phyloP scores from a whole-genome alignment of 305 asterid species.

The Withania somnifera region DNA sequence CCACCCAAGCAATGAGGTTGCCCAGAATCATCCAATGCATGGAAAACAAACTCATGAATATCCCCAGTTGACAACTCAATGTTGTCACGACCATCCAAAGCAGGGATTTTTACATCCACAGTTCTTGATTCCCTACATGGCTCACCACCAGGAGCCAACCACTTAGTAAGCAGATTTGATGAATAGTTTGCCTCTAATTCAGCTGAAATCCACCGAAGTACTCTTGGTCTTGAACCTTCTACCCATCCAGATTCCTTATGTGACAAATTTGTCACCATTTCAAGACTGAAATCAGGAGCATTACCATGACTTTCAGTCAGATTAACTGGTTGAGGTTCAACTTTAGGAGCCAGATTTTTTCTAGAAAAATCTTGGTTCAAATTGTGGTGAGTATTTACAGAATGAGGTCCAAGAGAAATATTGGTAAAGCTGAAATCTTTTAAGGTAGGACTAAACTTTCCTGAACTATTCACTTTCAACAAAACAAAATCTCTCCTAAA shows the following conservation, averaged over 20 bases:
- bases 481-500: constrained; percentile 23
- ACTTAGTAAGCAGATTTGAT: constrained; percentile 32
- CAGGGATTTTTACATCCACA: constrained; percentile 35
- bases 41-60: constrained; percentile 60
- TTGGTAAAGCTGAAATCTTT: constrained; percentile 30
- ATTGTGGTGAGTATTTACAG: constrained; percentile 9
- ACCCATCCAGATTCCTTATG: too few species aligned
- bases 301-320: constrained; percentile 11
- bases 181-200: constrained; percentile 56
- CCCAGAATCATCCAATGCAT: constrained; percentile 62
- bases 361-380: constrained; percentile 21
- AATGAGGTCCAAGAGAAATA: constrained; percentile 13
- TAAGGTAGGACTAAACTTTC: constrained; percentile 4
- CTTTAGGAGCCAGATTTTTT: constrained; percentile 10
- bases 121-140: constrained; percentile 58
- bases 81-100: constrained; percentile 33
- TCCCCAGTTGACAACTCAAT: constrained; percentile 50
- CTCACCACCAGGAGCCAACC: constrained; percentile 64
- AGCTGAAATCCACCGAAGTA: constrained; percentile 49
- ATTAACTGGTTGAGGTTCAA: constrained; percentile 11
- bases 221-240: too few species aligned
- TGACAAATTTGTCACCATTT: constrained; percentile 6
- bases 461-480: constrained; percentile 22
- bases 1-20: constrained; percentile 63
- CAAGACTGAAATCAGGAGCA: constrained; percentile 17